phyloP scores from a whole-genome alignment of 257 asterid species.

The Salvia hispanica region DNA sequence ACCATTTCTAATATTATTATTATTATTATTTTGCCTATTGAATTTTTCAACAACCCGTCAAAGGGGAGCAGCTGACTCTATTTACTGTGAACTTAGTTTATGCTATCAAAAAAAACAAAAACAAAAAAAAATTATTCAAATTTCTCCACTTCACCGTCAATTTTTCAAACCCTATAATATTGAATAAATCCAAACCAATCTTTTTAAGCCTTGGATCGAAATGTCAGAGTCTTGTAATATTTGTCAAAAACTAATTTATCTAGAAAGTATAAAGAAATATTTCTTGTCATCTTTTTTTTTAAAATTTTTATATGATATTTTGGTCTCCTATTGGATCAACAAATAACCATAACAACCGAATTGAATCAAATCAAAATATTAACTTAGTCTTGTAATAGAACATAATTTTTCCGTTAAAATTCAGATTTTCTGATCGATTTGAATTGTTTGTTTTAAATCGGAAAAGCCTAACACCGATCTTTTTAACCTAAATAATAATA shows the following conservation, averaged over 20 bases:
- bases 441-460: no score
- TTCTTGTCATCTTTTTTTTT: neutral
- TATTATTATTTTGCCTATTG: neutral
- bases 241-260: neutral
- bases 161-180: conserved; percentile 16
- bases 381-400: no score
- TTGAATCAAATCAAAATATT: no score
- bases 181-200: conserved; percentile 5
- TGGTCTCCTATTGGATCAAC: no score
- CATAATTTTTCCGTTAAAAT: no score
- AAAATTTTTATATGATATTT: no score
- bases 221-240: conserved; percentile 11
- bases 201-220: neutral
- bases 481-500: no score
- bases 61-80: conserved; percentile 22
- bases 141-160: conserved; percentile 32
- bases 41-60: conserved; percentile 31
- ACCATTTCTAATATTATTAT: no score
- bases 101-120: neutral
- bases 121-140: conserved; percentile 7
- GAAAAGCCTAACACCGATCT: no score
- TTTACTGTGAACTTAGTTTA: neutral
- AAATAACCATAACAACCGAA: no score
- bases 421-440: no score
- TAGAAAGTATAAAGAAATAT: neutral